A percentile compares a stretch with the other conserved stretches of the same genome.
Evolutionary conservation across 1,284 basidiomycete species (phyloP).

Genomic region (Trametes sp.): DNA sequence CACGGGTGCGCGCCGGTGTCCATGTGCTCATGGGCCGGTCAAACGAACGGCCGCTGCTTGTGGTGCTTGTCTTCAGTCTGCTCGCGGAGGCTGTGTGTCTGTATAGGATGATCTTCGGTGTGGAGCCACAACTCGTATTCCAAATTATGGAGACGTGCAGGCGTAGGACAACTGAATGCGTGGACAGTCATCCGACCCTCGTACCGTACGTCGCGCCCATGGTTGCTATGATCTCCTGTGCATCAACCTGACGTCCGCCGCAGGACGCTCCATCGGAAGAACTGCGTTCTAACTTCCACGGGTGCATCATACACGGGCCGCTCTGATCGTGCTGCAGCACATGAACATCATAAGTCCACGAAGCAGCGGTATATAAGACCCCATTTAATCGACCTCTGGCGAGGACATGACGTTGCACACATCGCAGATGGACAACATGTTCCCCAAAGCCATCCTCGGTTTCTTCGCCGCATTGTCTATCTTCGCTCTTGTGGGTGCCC

Average conservation of each 20-base stretch:
- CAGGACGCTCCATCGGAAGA: neutral
- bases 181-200: neutral
- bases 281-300: neutral
- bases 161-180: neutral
- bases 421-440: neutral
- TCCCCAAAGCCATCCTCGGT: neutral
- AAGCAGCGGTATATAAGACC: neutral
- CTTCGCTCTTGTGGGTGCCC: constrained; percentile 3
- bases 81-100: neutral
- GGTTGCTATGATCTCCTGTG: no score
- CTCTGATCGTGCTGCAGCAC: neutral
- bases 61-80: neutral
- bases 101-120: neutral
- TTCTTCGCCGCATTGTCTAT: constrained; percentile 1
- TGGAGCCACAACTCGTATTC: neutral
- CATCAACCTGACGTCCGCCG: neutral
- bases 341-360: neutral
- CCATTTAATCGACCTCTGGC: neutral
- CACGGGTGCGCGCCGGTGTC: neutral
- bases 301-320: no score
- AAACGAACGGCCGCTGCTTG: neutral
- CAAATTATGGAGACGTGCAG: neutral
- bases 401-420: neutral
- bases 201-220: neutral
- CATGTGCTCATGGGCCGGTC: neutral